Evolutionary conservation across 257 asterid genomes (phyloP).

Genomic region (Nicotiana benthamiana): DNA sequence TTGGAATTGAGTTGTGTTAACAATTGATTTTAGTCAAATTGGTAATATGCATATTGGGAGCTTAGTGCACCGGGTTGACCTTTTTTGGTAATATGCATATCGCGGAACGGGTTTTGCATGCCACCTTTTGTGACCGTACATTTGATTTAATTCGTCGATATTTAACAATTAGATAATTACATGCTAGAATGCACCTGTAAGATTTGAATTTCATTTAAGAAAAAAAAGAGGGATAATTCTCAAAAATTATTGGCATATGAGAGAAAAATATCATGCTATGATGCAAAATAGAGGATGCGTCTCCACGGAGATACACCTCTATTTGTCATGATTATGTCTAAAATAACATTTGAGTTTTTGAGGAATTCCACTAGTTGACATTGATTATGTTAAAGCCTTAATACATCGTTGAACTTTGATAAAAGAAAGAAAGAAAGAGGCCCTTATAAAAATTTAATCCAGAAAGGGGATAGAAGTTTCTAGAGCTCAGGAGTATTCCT

Average conservation of each 20-base stretch:
- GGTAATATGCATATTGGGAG: neutral
- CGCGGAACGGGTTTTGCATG: neutral
- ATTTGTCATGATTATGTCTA: neutral
- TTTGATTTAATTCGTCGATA: neutral
- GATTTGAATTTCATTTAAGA: neutral
- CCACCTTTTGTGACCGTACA: neutral
- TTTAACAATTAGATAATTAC: neutral
- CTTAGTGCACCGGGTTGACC: too few species aligned
- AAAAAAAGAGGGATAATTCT: neutral
- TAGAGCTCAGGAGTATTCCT: neutral
- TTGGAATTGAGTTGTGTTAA: neutral
- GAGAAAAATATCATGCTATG: neutral
- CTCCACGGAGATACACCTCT: neutral
- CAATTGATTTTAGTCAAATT: neutral
- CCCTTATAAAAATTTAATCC: neutral
- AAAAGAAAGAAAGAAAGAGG: neutral
- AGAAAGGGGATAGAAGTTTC: neutral
- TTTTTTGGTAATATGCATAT: neutral
- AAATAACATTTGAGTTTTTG: neutral
- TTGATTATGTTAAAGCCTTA: neutral
- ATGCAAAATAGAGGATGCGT: neutral
- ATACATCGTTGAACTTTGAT: neutral
- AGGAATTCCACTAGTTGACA: neutral
- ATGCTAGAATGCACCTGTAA: neutral
- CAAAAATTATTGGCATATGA: neutral